phyloP scores from a whole-genome alignment of 129 eudicot species.

The Kitagawia praeruptora region DNA sequence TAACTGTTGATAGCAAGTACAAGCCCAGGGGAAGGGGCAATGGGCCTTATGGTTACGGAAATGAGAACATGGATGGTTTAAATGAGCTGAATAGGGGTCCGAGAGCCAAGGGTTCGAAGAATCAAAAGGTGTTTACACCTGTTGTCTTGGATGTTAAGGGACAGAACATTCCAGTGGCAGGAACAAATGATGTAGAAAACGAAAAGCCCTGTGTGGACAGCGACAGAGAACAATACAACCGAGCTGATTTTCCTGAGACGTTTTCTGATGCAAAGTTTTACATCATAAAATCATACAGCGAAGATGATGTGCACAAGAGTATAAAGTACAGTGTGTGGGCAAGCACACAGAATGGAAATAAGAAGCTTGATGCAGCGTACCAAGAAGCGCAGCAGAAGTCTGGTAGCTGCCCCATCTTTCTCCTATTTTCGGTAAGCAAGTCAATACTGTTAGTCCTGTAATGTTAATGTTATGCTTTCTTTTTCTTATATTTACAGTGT shows the following conservation, averaged over 20 bases:
- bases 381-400: constrained; percentile 66
- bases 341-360: constrained; percentile 82
- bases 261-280: constrained; percentile 64
- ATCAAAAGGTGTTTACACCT: constrained; percentile 37
- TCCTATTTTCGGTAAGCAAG: constrained; percentile 54
- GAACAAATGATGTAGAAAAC: constrained; percentile 23
- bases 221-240: constrained; percentile 54
- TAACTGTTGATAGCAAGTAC: constrained; percentile 55
- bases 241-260: constrained; percentile 50
- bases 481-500: neutral
- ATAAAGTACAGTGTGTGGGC: constrained; percentile 80
- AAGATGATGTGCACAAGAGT: constrained; percentile 87
- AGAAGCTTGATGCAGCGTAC: constrained; percentile 77
- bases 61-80: constrained; percentile 59
- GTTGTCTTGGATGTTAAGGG: constrained; percentile 48
- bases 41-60: constrained; percentile 41
- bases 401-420: constrained; percentile 56
- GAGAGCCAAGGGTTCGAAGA: constrained; percentile 46
- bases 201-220: constrained; percentile 29
- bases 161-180: constrained; percentile 30
- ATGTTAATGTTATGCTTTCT: neutral
- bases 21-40: constrained; percentile 63
- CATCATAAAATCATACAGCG: constrained; percentile 69
- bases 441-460: no score
- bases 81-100: constrained; percentile 86